Percentiles rank a stretch among this genome's conserved stretches.
These are phyloP conservation scores for Podospora sp. DNA, from an alignment of 495 filamentous ascomycete genomes.

Conservation along the genomic window DNA sequence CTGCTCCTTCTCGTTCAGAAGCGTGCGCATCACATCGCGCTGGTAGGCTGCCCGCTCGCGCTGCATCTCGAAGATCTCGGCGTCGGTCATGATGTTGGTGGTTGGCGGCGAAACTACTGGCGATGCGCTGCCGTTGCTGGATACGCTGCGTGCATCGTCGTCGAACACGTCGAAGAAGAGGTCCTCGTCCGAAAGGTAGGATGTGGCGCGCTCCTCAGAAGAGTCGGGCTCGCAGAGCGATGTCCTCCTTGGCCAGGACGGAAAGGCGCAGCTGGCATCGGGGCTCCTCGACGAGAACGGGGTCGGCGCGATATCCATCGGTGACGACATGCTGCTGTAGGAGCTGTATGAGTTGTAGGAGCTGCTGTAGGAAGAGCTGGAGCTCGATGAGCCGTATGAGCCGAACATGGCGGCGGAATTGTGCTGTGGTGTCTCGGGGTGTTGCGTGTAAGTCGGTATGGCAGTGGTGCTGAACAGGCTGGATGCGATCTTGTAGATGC, in stretches of 20 bases:
- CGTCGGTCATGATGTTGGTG: slow-evolving; percentile 35
- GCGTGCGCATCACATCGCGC: slow-evolving; percentile 47
- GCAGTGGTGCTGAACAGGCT: slow-evolving; percentile 15
- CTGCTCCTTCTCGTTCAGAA: slow-evolving; percentile 52
- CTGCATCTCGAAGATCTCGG: slow-evolving; percentile 47
- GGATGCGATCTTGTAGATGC: slow-evolving; percentile 9
- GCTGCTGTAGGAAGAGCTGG: slow-evolving; percentile 38
- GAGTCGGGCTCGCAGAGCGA: slow-evolving; percentile 44
- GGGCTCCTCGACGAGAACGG: slow-evolving; percentile 42
- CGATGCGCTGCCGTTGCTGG: slow-evolving; percentile 49
- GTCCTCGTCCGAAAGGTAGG: slow-evolving; percentile 56
- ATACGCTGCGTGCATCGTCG: slow-evolving; percentile 50
- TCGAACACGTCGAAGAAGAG: slow-evolving; percentile 44
- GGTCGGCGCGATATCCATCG: slow-evolving; percentile 56
- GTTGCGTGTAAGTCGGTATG: slow-evolving; percentile 21
- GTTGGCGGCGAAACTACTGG: slow-evolving; percentile 37
- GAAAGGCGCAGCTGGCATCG: slow-evolving; percentile 51
- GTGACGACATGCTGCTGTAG: slow-evolving; percentile 44
- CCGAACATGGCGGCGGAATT: slow-evolving; percentile 44
- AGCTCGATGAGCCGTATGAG: slow-evolving; percentile 46
- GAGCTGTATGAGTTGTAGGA: slow-evolving; percentile 32
- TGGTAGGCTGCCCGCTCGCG: slow-evolving; percentile 49
- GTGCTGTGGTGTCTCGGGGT: slow-evolving; percentile 4
- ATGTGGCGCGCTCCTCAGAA: slow-evolving; percentile 46
- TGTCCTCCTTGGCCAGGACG: slow-evolving; percentile 53